Percentiles rank a stretch among this genome's conserved stretches.
phyloP scores from a whole-genome alignment of 192 early-diverging fungal genomes.

The Mortierella hygrophila region DNA sequence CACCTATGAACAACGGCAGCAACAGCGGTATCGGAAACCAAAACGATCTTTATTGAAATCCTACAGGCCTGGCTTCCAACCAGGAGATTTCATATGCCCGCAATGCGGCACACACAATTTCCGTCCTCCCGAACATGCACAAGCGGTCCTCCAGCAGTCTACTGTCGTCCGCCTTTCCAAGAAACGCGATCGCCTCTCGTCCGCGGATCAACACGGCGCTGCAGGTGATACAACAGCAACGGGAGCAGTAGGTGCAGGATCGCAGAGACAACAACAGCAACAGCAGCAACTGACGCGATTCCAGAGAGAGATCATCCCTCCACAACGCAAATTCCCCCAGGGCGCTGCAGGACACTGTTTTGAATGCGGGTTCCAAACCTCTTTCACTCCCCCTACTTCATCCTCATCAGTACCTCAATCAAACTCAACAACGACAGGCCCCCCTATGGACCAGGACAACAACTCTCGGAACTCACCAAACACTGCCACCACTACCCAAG shows the following conservation, averaged over 20 bases:
- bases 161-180: not conserved
- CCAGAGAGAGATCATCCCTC: not conserved
- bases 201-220: not conserved
- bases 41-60: conserved; percentile 1
- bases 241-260: no score
- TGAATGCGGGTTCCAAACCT: conserved; percentile 41
- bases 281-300: not conserved
- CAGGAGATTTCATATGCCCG: conserved; percentile 49
- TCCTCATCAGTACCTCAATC: not conserved
- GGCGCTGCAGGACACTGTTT: conserved; percentile 32
- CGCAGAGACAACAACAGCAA: not conserved
- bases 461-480: not conserved
- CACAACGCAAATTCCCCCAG: conserved; percentile 13
- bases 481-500: not conserved
- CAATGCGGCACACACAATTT: conserved; percentile 52
- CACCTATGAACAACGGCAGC: not conserved
- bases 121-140: conserved; percentile 26
- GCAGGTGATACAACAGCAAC: not conserved
- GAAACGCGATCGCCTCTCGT: not conserved
- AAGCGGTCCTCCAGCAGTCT: not conserved
- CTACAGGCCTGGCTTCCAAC: conserved; percentile 27
- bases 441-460: not conserved
- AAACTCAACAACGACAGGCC: not conserved
- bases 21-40: not conserved
- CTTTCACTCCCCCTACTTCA: not conserved